Base-by-base conservation (phyloP, 306 rosid species). In the Cucumis melo region DNA sequence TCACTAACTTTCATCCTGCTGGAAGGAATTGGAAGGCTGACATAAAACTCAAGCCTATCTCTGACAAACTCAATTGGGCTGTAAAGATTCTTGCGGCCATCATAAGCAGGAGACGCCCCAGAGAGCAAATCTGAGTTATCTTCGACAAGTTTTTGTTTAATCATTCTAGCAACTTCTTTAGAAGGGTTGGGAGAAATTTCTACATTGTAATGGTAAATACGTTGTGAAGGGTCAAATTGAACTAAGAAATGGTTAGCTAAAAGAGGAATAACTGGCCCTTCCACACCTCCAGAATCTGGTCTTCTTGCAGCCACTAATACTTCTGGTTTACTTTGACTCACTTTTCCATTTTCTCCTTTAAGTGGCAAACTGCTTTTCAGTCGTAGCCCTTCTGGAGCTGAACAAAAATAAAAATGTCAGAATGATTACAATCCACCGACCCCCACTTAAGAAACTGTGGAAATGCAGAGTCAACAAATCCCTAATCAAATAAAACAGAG, bases 241-340 rank as follows among this genome's bases (percentile, higher is more conserved):
- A 95, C 97, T 61, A 95, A 86, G 81, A 92, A 95, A 80, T 95
- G 99, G 85, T 95, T 95, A 21, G 99, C 99, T 20, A 95, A 87
- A 32, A 95, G 96, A 82, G 93, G 73, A 27, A 95, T 89, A 61
- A 80, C 86, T 62, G 86, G 39, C 57, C 99, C 99, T 83, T 95
- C 99, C 77, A 85, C 85, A n/a, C 99, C 99, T 20, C 99, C 98
- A 23, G 92, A 88, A 42, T 95, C 98, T 74, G 99, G 99, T 59
- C 99, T 90, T 75, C 80, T 90, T 63, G 97, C 97, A 78, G 91
- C 89, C 81, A 86, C 84, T 68, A 90, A 59, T 73, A 84, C 79
- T 78, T 86, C 90, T 63, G 84, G 78, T 82, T 86, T 85, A 70
- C 86, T 83, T 66, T 82, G 73, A 81, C 82, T 78, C 29, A 77